Evolutionary conservation across 345 rosid species (phyloP).

Genomic region (Rhizophora mangle): DNA sequence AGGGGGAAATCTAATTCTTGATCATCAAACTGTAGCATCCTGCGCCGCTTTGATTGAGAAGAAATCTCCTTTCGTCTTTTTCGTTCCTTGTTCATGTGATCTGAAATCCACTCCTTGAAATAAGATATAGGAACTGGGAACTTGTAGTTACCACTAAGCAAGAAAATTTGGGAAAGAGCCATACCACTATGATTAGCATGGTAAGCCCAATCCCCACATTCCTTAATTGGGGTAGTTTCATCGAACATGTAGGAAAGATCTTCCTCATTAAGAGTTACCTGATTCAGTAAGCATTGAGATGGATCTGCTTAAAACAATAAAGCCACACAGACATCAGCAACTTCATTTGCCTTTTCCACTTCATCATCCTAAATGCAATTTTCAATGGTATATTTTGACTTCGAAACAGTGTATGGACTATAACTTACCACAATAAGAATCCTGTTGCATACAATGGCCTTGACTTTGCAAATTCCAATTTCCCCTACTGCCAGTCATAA

Average conservation of each 20-base stretch:
- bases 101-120: constrained; percentile 33
- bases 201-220: constrained; percentile 67
- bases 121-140: constrained; percentile 16
- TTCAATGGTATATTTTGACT: not conserved
- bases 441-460: constrained; percentile 33
- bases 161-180: constrained; percentile 1
- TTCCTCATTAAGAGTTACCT: constrained; percentile 66
- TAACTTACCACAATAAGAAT: constrained; percentile 36
- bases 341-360: not conserved
- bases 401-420: not conserved
- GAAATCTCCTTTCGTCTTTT: constrained; percentile 47
- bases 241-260: constrained; percentile 79
- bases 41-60: constrained; percentile 74
- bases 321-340: not conserved
- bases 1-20: constrained; percentile 46
- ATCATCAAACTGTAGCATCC: constrained; percentile 81
- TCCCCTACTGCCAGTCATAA: constrained; percentile 27
- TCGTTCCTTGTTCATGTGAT: constrained; percentile 42
- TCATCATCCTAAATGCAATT: not conserved
- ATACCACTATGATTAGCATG: constrained; percentile 46
- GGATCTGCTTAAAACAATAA: constrained; percentile 24
- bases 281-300: constrained; percentile 40
- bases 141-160: not conserved
- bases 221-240: constrained; percentile 84
- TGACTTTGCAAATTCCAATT: constrained; percentile 43